Evolutionary conservation across 352 stramenopile genomes (phyloP).

Genomic region (Elongisporangium undulatum): DNA sequence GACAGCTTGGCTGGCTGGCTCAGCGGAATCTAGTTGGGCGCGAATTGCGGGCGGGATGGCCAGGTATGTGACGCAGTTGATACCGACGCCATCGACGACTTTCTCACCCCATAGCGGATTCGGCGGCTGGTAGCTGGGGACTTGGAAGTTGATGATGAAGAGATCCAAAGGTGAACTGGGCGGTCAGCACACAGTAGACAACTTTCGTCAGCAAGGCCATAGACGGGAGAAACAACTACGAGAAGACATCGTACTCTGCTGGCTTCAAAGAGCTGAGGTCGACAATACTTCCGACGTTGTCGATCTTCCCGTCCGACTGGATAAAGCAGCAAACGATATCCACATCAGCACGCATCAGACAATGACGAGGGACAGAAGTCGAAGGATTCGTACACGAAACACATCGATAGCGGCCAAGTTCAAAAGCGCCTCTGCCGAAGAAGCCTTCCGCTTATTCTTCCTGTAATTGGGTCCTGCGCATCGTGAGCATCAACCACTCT

Average conservation of each 20-base stretch:
- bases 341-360: not conserved
- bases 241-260: conserved; percentile 12
- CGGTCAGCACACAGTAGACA: not conserved
- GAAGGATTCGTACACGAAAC: conserved; percentile 36
- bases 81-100: conserved; percentile 61
- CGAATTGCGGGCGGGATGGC: conserved; percentile 52
- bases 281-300: conserved; percentile 70
- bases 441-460: conserved; percentile 66
- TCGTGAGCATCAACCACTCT: not conserved
- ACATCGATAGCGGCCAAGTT: conserved; percentile 68
- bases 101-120: conserved; percentile 82
- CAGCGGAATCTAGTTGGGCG: conserved; percentile 36
- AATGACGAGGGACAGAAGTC: not conserved
- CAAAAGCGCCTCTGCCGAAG: conserved; percentile 48
- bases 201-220: not conserved
- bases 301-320: conserved; percentile 63
- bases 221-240: not conserved
- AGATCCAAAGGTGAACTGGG: conserved; percentile 34
- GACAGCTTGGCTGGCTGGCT: conserved; percentile 44
- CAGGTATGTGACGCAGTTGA: conserved; percentile 84
- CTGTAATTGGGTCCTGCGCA: conserved; percentile 67
- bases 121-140: conserved; percentile 77
- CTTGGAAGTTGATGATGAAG: conserved; percentile 83
- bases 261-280: conserved; percentile 43
- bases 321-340: not conserved